Conservation (phyloP, 129 eudicot species). For the Oenanthe sinensis region DNA sequence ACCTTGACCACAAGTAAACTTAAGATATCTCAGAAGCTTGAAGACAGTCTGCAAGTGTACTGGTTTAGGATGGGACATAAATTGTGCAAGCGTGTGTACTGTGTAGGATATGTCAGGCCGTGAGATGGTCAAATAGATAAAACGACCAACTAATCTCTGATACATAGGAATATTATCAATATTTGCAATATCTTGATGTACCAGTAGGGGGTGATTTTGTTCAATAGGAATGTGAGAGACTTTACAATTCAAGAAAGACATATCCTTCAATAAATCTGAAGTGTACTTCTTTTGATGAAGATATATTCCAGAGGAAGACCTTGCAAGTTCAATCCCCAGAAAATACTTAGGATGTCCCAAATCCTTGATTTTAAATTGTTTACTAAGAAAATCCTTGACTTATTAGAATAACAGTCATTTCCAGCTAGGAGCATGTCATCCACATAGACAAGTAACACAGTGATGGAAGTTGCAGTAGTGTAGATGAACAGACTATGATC, state of each 20-base stretch:
- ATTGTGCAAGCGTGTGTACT: neutral
- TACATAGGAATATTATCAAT: neutral
- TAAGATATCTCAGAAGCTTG: neutral
- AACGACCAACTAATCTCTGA: neutral
- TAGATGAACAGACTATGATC: neutral
- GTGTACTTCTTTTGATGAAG: neutral
- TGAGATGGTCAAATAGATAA: neutral
- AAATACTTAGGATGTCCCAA: neutral
- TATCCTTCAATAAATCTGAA: neutral
- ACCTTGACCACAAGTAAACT: neutral
- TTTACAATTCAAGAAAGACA: neutral
- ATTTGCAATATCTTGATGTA: neutral
- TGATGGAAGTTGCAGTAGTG: neutral
- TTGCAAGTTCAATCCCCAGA: neutral
- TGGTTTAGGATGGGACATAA: neutral
- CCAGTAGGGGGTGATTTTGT: neutral
- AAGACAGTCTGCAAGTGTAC: neutral
- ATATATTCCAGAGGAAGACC: neutral
- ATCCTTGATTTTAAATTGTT: slow-evolving; percentile 4
- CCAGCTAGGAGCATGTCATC: neutral
- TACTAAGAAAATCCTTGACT: neutral
- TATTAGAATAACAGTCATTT: neutral
- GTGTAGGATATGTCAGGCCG: neutral
- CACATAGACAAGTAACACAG: too few relatives aligned
- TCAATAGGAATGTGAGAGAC: neutral